Evolutionary conservation across 306 rosid genomes (phyloP).

Genomic region (Dicorynia guianensis): DNA sequence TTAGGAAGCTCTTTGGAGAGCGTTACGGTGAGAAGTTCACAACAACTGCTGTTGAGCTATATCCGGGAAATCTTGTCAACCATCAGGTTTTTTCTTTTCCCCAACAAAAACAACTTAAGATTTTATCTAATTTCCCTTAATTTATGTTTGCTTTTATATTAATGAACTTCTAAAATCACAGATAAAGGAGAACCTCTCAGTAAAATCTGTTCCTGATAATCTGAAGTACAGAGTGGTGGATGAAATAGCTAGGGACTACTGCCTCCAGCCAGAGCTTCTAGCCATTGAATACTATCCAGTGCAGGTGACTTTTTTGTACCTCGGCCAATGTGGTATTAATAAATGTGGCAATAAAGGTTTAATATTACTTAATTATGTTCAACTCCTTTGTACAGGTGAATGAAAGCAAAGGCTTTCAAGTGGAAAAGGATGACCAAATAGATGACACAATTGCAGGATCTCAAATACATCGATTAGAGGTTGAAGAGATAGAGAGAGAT

Average conservation of each 20-base stretch:
- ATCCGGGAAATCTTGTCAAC: constrained; percentile 80
- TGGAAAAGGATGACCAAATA: constrained; percentile 27
- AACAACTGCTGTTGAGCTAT: constrained; percentile 62
- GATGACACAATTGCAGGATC: constrained; percentile 21
- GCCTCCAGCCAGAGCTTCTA: constrained; percentile 53
- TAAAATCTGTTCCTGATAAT: constrained; percentile 56
- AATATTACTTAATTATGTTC: not conserved
- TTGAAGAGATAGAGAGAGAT: constrained; percentile 31
- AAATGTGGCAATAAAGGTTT: not conserved
- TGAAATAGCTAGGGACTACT: constrained; percentile 65
- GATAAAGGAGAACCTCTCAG: constrained; percentile 66
- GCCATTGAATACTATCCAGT: constrained; percentile 71
- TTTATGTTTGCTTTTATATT: not conserved
- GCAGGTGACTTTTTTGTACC: constrained; percentile 51
- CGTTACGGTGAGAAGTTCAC: constrained; percentile 73
- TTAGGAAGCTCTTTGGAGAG: constrained; percentile 72
- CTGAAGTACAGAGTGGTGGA: constrained; percentile 58
- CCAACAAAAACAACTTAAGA: not conserved
- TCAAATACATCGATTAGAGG: constrained; percentile 19
- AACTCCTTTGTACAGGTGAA: constrained; percentile 39
- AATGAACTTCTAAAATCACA: constrained; percentile 44
- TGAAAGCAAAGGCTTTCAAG: constrained; percentile 30
- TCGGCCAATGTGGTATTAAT: not conserved
- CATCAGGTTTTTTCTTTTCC: constrained; percentile 17
- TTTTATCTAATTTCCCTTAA: not conserved